These are phyloP conservation scores for Boletus sensibilis DNA, from an alignment of 768 basidiomycete genomes.

Conservation along the genomic window DNA sequence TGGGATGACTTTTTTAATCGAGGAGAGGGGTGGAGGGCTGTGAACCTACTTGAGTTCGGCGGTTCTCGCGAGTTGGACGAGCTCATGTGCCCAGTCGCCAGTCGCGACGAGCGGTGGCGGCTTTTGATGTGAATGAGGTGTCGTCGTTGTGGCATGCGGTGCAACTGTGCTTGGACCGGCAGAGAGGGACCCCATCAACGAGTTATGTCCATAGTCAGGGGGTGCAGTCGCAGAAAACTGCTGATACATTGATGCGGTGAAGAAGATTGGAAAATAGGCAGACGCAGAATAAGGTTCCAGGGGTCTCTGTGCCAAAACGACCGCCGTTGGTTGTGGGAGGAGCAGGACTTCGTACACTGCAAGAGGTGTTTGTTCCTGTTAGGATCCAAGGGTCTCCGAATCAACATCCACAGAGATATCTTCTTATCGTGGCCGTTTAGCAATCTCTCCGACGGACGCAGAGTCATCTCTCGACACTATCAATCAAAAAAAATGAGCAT, in stretches of 20 bases:
- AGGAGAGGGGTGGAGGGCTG: background rate
- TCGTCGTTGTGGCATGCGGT: conserved; percentile 31
- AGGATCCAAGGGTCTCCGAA: conserved; percentile 21
- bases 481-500: conserved; percentile 65
- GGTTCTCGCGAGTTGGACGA: conserved; percentile 83
- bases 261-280: conserved; percentile 24
- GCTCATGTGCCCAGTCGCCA: conserved; percentile 85
- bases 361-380: conserved; percentile 29
- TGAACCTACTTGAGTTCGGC: conserved; percentile 80
- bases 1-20: background rate
- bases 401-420: too few species aligned
- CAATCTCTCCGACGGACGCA: too few species aligned
- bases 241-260: conserved; percentile 34
- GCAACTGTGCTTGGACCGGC: conserved; percentile 35
- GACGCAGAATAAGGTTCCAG: conserved; percentile 27
- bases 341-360: conserved; percentile 30
- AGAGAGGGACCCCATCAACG: conserved; percentile 32
- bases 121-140: conserved; percentile 24
- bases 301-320: conserved; percentile 20
- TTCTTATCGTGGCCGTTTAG: too few species aligned
- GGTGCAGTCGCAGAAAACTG: conserved; percentile 34
- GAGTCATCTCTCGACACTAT: background rate
- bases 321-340: conserved; percentile 1
- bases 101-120: conserved; percentile 66
- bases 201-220: conserved; percentile 34